Percentiles rank a stretch among this genome's conserved stretches.
These are phyloP conservation scores for Mortierella alpina DNA, from an alignment of 192 early-diverging fungal species.

Conservation along the genomic window DNA sequence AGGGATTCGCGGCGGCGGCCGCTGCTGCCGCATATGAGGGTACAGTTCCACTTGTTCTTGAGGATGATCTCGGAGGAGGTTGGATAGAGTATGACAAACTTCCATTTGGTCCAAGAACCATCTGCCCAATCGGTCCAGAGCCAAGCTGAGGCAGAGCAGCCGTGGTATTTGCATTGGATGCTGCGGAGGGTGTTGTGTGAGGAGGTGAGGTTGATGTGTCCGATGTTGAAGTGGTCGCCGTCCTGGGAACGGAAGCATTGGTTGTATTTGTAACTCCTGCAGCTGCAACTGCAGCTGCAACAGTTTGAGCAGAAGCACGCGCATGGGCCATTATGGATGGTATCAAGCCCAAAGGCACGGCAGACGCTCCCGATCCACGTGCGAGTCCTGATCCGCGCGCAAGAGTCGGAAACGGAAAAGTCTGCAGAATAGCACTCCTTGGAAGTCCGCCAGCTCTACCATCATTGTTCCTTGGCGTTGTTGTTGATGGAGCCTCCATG, in stretches of 20 bases:
- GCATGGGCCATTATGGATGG: constrained; percentile 39
- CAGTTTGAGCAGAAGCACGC: constrained; percentile 21
- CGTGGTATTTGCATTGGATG: neutral
- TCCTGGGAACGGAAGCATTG: neutral
- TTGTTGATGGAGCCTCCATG: no score
- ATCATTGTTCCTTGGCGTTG: no score
- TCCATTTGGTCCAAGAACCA: constrained; percentile 22
- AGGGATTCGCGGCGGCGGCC: constrained; percentile 11
- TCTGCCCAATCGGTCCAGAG: constrained; percentile 8
- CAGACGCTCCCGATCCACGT: neutral
- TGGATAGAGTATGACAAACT: constrained; percentile 11
- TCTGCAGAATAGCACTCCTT: neutral
- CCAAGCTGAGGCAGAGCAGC: constrained; percentile 3
- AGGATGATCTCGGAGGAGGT: neutral
- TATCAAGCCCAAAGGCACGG: constrained; percentile 18
- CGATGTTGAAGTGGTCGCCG: neutral
- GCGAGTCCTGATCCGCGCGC: constrained; percentile 3
- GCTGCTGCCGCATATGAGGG: constrained; percentile 14
- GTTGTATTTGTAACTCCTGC: neutral
- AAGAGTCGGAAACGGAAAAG: constrained; percentile 6
- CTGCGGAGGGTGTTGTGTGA: neutral
- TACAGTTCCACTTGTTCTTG: neutral
- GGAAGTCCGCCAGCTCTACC: no score
- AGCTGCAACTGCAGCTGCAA: neutral
- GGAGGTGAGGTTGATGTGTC: neutral